Percentiles rank a stretch among this genome's conserved stretches.
Evolutionary conservation across 1,139 yeast species (phyloP).

Genomic region (Lizanozyma gosingica): DNA sequence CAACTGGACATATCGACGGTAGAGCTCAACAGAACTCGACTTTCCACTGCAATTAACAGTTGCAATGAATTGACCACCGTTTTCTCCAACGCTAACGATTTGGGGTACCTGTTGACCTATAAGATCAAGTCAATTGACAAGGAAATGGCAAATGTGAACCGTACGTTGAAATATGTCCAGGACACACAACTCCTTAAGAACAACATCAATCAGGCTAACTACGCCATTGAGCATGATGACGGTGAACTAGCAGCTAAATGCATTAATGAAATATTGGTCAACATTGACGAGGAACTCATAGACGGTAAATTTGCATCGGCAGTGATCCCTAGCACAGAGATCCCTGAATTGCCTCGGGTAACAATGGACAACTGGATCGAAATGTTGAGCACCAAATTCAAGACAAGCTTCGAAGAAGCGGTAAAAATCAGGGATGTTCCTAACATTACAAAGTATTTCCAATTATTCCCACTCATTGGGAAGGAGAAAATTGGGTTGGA

Average conservation of each 20-base stretch:
- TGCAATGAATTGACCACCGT: slow-evolving; percentile 42
- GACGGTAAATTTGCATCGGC: slow-evolving; percentile 67
- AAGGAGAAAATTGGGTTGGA: slow-evolving; percentile 64
- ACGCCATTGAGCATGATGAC: slow-evolving; percentile 57
- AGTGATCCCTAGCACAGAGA: slow-evolving; percentile 83
- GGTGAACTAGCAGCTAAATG: slow-evolving; percentile 69
- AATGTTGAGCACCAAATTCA: slow-evolving; percentile 49
- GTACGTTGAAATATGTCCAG: slow-evolving; percentile 56
- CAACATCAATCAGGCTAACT: slow-evolving; percentile 57
- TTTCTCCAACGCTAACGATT: slow-evolving; percentile 51
- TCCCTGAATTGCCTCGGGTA: slow-evolving; percentile 71
- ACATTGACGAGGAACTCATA: slow-evolving; percentile 44
- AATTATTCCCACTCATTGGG: slow-evolving; percentile 79
- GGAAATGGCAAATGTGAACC: slow-evolving; percentile 61
- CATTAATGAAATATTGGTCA: slow-evolving; percentile 41
- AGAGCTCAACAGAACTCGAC: slow-evolving; percentile 30
- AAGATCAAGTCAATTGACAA: slow-evolving; percentile 62
- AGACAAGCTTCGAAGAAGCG: slow-evolving; percentile 59
- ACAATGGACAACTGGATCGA: slow-evolving; percentile 51
- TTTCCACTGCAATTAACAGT: slow-evolving; percentile 25
- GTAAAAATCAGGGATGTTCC: slow-evolving; percentile 59
- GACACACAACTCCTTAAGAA: slow-evolving; percentile 56
- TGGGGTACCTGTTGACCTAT: slow-evolving; percentile 60
- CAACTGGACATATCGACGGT: slow-evolving; percentile 5
- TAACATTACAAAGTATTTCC: slow-evolving; percentile 68